Conservation (phyloP, 2,329 filamentous ascomycete species). For the Stachybotrys elegans region DNA sequence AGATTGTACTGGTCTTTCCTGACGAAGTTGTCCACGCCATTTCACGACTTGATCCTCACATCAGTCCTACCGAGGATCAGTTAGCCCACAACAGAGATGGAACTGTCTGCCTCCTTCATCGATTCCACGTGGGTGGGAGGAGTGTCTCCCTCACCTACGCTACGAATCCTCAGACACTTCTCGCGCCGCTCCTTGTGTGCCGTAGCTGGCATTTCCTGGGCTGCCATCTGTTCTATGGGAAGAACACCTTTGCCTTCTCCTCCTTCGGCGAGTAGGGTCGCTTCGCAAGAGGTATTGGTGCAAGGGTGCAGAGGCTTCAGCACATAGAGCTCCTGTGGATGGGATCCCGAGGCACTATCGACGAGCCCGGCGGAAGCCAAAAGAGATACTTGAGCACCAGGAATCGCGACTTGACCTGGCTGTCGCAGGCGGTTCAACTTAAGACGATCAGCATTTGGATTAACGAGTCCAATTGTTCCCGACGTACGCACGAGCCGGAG, state of each 20-base stretch:
- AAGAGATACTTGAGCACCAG: slow-evolving; percentile 30
- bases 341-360: slow-evolving; percentile 28
- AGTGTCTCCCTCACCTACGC: slow-evolving; percentile 27
- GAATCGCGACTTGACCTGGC: slow-evolving; percentile 26
- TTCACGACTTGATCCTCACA: slow-evolving; percentile 35
- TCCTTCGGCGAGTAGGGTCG: slow-evolving; percentile 46
- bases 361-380: neutral
- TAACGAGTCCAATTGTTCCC: slow-evolving; percentile 25
- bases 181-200: slow-evolving; percentile 33
- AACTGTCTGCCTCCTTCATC: slow-evolving; percentile 20
- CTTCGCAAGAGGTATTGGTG: slow-evolving; percentile 38
- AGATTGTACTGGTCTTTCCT: slow-evolving; percentile 27
- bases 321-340: slow-evolving; percentile 39
- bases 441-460: slow-evolving; percentile 35
- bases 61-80: slow-evolving; percentile 14
- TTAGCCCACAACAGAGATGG: slow-evolving; percentile 1
- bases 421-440: slow-evolving; percentile 32
- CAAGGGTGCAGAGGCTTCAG: slow-evolving; percentile 35
- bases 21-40: slow-evolving; percentile 34
- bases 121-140: slow-evolving; percentile 34
- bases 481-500: slow-evolving; percentile 30
- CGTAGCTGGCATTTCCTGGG: slow-evolving; percentile 35
- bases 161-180: slow-evolving; percentile 26
- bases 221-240: slow-evolving; percentile 39
- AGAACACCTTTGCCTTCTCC: slow-evolving; percentile 47